These are phyloP conservation scores for Lentinula sp. DNA, from an alignment of 768 basidiomycete genomes.

Conservation along the genomic window DNA sequence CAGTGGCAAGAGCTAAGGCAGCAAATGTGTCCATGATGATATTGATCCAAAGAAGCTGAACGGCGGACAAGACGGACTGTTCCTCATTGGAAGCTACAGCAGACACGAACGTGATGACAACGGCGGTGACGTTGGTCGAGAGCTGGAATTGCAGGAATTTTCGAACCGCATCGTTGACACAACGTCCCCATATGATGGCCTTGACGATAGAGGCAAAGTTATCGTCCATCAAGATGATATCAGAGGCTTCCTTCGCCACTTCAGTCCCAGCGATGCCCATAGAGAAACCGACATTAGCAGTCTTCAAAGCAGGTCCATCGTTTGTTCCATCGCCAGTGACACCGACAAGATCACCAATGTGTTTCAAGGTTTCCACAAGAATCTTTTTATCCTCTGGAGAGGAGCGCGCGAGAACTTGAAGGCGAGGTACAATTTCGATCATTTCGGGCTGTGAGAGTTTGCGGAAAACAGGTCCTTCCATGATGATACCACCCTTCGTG, in stretches of 20 bases:
- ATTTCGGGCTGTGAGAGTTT: slow-evolving; percentile 64
- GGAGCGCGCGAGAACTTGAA: slow-evolving; percentile 96
- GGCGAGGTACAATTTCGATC: slow-evolving; percentile 79
- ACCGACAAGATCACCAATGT: slow-evolving; percentile 84
- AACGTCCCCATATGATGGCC: slow-evolving; percentile 99
- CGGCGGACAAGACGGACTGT: slow-evolving; percentile 85
- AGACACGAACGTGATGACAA: slow-evolving; percentile 88
- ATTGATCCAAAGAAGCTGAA: slow-evolving; percentile 98
- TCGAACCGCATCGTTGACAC: slow-evolving; percentile 95
- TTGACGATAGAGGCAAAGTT: slow-evolving; percentile 95
- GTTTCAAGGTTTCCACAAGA: slow-evolving; percentile 82
- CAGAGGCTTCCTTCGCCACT: slow-evolving; percentile 97
- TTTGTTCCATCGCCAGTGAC: slow-evolving; percentile 99
- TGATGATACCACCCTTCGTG: slow-evolving; percentile 88
- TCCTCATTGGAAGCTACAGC: slow-evolving; percentile 77
- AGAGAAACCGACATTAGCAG: slow-evolving; percentile 93
- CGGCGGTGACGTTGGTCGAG: slow-evolving; percentile 92
- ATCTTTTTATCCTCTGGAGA: slow-evolving; percentile 97
- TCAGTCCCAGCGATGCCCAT: slow-evolving; percentile 98
- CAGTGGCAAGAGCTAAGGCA: slow-evolving; percentile 94
- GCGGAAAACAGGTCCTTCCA: slow-evolving; percentile 96
- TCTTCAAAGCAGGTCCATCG: slow-evolving; percentile 94
- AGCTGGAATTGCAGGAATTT: slow-evolving; percentile 98
- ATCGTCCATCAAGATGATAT: slow-evolving; percentile 98
- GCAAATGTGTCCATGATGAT: slow-evolving; percentile 99